phyloP scores from a whole-genome alignment of 306 rosid species.

The Vicia sativa region DNA sequence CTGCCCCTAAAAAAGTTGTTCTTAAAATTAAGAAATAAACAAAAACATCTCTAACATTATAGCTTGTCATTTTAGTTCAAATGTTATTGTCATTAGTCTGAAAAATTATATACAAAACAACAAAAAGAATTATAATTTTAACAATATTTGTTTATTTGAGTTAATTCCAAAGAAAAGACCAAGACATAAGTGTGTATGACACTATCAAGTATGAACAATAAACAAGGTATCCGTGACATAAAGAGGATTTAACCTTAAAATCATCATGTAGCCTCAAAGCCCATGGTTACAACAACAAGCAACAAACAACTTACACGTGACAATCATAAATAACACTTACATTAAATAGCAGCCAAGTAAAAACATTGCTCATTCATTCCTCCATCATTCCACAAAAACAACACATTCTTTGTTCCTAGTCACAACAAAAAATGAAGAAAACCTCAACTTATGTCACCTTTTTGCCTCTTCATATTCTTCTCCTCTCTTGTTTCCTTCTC shows the following conservation, averaged over 20 bases:
- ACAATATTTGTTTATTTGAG: neutral
- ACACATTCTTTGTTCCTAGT: neutral
- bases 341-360: constrained; percentile 41
- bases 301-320: constrained; percentile 18
- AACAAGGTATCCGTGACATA: constrained; percentile 20
- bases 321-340: neutral
- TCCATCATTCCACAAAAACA: constrained; percentile 7
- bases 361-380: constrained; percentile 24
- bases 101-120: too few species aligned
- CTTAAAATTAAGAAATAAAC: neutral
- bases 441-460: constrained; percentile 9
- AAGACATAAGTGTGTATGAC: neutral
- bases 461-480: constrained; percentile 33
- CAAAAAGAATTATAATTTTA: neutral
- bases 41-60: neutral
- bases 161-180: neutral
- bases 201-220: neutral
- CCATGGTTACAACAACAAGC: constrained; percentile 15
- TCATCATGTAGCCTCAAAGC: neutral
- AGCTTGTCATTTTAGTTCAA: neutral
- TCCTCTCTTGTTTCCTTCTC: constrained; percentile 30
- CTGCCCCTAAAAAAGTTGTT: neutral
- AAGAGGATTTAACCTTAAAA: constrained; percentile 1
- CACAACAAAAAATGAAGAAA: constrained; percentile 38
- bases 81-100: too few species aligned